Percentiles rank a stretch among this genome's conserved stretches.
These are phyloP conservation scores for Tylopilus balloui DNA, from an alignment of 768 basidiomycete genomes.

Conservation along the genomic window DNA sequence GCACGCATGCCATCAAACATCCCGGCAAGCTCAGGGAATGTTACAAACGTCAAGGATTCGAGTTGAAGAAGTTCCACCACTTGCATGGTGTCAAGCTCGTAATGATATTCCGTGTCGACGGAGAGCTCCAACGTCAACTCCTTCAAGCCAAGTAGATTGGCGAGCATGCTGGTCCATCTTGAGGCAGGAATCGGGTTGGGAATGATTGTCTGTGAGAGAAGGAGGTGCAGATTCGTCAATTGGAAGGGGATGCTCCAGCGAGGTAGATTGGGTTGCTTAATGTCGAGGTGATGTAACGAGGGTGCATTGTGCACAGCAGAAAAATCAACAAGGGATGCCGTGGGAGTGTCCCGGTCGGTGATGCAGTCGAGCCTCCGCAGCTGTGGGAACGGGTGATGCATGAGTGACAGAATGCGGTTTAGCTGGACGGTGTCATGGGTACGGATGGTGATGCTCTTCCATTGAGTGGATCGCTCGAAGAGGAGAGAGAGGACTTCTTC, in stretches of 20 bases:
- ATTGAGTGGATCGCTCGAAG: constrained; percentile 36
- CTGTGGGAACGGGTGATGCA: constrained; percentile 33
- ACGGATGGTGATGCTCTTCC: constrained; percentile 42
- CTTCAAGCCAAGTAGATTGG: constrained; percentile 38
- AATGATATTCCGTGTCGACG: constrained; percentile 21
- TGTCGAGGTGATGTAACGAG: constrained; percentile 31
- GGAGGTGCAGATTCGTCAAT: constrained; percentile 35
- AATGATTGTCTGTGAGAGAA: constrained; percentile 24
- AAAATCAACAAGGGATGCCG: constrained; percentile 24
- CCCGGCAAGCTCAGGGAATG: constrained; percentile 29
- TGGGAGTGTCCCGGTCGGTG: constrained; percentile 28
- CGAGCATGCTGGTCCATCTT: constrained; percentile 32
- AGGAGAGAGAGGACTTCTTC: constrained; percentile 40
- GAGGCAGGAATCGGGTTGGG: constrained; percentile 20
- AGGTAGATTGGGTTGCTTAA: constrained; percentile 36
- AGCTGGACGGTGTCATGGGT: constrained; percentile 36
- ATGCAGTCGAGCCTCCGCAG: constrained; percentile 34
- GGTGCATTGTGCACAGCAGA: constrained; percentile 33
- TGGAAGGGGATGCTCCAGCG: constrained; percentile 31
- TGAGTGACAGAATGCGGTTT: constrained; percentile 37
- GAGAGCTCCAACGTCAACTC: constrained; percentile 40
- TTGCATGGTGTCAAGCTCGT: constrained; percentile 13
- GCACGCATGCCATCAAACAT: constrained; percentile 29
- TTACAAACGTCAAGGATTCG: constrained; percentile 28
- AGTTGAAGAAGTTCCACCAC: constrained; percentile 23